Evolutionary conservation across 345 rosid species (phyloP).

Genomic region (Eucalyptus lansdowneana): DNA sequence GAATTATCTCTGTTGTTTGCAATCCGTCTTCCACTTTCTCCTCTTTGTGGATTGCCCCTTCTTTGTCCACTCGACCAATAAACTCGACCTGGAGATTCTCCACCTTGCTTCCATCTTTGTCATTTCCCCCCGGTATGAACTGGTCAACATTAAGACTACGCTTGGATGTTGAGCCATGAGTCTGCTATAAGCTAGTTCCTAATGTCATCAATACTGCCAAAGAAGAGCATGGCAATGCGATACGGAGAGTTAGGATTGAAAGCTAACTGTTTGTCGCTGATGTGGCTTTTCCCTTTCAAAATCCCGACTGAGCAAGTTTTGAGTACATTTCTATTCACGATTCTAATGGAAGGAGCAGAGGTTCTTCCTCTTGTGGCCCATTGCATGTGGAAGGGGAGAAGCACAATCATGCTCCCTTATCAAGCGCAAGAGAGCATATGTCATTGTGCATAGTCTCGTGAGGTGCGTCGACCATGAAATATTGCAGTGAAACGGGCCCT

Average conservation of each 20-base stretch:
- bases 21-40: not conserved
- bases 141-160: not conserved
- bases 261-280: not conserved
- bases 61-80: not conserved
- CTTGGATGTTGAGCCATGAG: conserved; percentile 7
- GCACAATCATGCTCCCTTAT: not conserved
- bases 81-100: not conserved
- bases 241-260: not conserved
- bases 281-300: conserved; percentile 7
- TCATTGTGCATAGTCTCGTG: not conserved
- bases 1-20: not conserved
- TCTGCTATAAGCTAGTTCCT: conserved; percentile 12
- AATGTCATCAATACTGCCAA: conserved; percentile 12
- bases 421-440: not conserved
- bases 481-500: not conserved
- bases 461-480: not conserved
- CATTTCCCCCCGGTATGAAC: not conserved
- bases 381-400: conserved; percentile 17
- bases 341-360: not conserved
- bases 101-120: not conserved
- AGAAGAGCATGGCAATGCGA: conserved; percentile 9
- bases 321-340: not conserved
- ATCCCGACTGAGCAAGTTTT: conserved; percentile 13
- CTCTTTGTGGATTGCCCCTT: not conserved
- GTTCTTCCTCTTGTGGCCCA: not conserved